A percentile compares a stretch with the other conserved stretches of the same genome.
Evolutionary conservation across 73 alveolate species (phyloP).

Genomic region (Paramecium sonneborni): DNA sequence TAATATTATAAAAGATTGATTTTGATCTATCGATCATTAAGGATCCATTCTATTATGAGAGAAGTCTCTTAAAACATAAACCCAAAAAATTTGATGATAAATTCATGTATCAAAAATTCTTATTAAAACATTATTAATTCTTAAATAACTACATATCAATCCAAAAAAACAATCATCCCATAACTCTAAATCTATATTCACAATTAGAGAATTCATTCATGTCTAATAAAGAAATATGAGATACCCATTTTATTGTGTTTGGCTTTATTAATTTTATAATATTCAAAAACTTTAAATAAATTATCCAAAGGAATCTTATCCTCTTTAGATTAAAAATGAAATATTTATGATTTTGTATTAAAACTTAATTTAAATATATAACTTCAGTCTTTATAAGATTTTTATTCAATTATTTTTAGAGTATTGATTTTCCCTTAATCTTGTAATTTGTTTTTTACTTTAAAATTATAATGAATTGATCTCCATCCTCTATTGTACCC

Average conservation of each 20-base stretch:
- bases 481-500: constrained; percentile 77
- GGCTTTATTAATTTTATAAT: constrained; percentile 62
- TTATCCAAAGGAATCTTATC: constrained; percentile 90
- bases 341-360: constrained; percentile 20
- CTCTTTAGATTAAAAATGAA: constrained; percentile 76
- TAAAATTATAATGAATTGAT: constrained; percentile 52
- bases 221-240: constrained; percentile 88
- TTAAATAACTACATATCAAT: constrained; percentile 89
- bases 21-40: constrained; percentile 47
- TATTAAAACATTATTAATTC: constrained; percentile 97
- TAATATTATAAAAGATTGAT: neutral
- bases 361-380: neutral
- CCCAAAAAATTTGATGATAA: constrained; percentile 86
- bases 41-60: constrained; percentile 54
- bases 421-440: constrained; percentile 45
- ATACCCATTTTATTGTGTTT: constrained; percentile 92
- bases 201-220: constrained; percentile 89
- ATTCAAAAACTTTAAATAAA: constrained; percentile 58
- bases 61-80: constrained; percentile 73
- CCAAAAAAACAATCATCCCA: constrained; percentile 98
- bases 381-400: constrained; percentile 33
- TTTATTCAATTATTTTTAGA: neutral
- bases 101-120: constrained; percentile 98
- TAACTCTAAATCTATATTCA: constrained; percentile 93
- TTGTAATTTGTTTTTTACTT: constrained; percentile 64